A percentile compares a stretch with the other conserved stretches of the same genome.
Evolutionary conservation across 768 basidiomycete species (phyloP).

Genomic region (Melanogaster broomeanus): DNA sequence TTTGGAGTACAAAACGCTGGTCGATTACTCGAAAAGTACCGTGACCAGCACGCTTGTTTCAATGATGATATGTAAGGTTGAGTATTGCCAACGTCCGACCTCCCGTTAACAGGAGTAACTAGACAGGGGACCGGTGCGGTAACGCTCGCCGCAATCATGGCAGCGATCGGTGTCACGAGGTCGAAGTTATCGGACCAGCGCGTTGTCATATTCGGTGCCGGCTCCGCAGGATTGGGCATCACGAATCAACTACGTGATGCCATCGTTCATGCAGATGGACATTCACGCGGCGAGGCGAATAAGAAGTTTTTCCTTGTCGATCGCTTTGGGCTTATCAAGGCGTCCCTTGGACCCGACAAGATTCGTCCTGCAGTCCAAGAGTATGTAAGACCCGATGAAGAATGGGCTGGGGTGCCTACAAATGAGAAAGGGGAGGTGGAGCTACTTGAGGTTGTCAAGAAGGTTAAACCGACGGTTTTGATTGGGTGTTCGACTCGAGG

Average conservation of each 20-base stretch:
- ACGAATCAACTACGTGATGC: constrained; percentile 76
- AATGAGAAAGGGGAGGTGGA: constrained; percentile 44
- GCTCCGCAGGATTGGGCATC: constrained; percentile 83
- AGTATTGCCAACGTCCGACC: constrained; percentile 1
- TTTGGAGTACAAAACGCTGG: constrained; percentile 81
- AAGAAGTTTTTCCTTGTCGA: constrained; percentile 74
- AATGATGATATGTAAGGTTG: constrained; percentile 80
- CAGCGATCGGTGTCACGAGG: constrained; percentile 68
- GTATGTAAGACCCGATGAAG: constrained; percentile 59
- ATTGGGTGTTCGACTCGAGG: constrained; percentile 83
- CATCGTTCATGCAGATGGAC: constrained; percentile 55
- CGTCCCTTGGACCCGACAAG: constrained; percentile 44
- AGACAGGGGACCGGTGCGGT: constrained; percentile 81
- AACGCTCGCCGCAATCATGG: constrained; percentile 66
- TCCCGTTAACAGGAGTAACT: neutral
- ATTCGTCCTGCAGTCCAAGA: constrained; percentile 49
- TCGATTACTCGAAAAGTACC: constrained; percentile 61
- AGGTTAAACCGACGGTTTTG: constrained; percentile 76
- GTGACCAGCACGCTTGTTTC: constrained; percentile 66
- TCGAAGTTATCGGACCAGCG: constrained; percentile 70
- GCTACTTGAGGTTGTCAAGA: constrained; percentile 70
- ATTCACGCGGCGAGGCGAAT: constrained; percentile 60
- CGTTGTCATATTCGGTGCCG: constrained; percentile 78
- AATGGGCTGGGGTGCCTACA: constrained; percentile 46
- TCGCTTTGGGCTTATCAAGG: constrained; percentile 60